Base-by-base conservation (phyloP, 805 yeast species). In the Zygotorulaspora danielsina region DNA sequence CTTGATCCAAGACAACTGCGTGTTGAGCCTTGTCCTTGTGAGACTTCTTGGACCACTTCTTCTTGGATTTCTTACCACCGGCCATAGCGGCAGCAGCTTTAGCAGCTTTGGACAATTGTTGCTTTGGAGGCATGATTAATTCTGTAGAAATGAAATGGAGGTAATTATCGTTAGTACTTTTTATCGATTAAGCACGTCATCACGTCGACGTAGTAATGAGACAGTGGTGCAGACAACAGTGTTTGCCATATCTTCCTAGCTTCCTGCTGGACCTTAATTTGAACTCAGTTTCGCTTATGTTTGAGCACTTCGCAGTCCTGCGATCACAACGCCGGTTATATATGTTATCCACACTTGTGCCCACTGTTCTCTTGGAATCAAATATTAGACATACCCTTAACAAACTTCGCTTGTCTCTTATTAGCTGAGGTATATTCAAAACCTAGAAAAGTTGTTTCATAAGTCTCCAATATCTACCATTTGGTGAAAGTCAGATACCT, bases 1-100 rank as follows among this genome's bases (percentile, higher is more conserved):
- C 95, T 79, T 93, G 97, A 75, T 93, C 99, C 66, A 93, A 79
- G 72, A 85, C 77, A 66, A 93, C 89, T 69, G 88, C 81, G 81
- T 93, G 98, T 73, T 86, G 90, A 65, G 98, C 97, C 95, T 85
- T 90, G 78, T 93, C 99, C 89, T 94, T 93, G 74, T 88, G 96
- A 83, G 94, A 88, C 76, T 96, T 96, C 83, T 90, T 89, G 84
- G 95, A 85, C 98, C 97, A 93, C 96, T 93, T 93, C 95, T 93
- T 90, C 88, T 93, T 93, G 75, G 96, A 87, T 71, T 90, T 88
- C 85, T 89, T 89, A 83, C 97, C 96, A 84, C 97, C 97, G 73
- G 97, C 96, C 83, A 87, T 79, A 73, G 97, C 97, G 79, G 97
- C 97, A 69, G 97, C 97, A 70, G 96, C 96, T 81, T 90, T 90